These are phyloP conservation scores for Myriosclerotinia curreyana DNA, from an alignment of 2,329 filamentous ascomycete genomes.

Conservation along the genomic window DNA sequence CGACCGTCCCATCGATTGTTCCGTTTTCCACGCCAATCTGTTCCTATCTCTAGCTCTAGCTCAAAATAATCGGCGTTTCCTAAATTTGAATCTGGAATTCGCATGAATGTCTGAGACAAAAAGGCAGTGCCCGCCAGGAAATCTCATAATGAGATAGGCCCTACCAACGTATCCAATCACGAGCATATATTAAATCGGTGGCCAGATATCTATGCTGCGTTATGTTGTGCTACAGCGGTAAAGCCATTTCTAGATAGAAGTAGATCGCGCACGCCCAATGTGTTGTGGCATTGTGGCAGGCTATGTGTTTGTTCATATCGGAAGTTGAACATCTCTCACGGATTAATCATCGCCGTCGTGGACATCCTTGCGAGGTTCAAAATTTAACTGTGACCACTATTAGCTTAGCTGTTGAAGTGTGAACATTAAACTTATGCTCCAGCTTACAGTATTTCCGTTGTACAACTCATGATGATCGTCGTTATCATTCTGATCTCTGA, in stretches of 20 bases:
- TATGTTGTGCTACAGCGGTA: background rate
- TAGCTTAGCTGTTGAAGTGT: constrained; percentile 3
- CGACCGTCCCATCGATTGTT: background rate
- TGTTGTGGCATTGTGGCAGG: background rate
- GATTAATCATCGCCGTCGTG: constrained; percentile 29
- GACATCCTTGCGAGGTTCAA: constrained; percentile 36
- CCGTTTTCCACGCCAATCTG: background rate
- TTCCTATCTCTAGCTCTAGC: background rate
- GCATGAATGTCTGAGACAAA: background rate
- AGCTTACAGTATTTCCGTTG: constrained; percentile 79
- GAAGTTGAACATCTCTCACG: background rate
- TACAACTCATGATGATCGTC: constrained; percentile 70
- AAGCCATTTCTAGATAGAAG: background rate
- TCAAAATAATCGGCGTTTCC: background rate
- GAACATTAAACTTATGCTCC: background rate
- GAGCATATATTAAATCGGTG: background rate
- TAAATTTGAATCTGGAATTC: background rate
- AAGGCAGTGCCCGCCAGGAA: background rate
- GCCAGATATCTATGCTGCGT: background rate
- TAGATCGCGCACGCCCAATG: background rate
- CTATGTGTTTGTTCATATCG: background rate
- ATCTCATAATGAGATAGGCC: background rate
- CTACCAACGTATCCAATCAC: background rate
- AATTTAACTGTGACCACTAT: constrained; percentile 32
- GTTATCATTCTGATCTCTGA: constrained; percentile 53